Percentiles rank a stretch among this genome's conserved stretches.
Evolutionary conservation across 441 rosid genomes (phyloP).

Genomic region (Erodium trifolium): DNA sequence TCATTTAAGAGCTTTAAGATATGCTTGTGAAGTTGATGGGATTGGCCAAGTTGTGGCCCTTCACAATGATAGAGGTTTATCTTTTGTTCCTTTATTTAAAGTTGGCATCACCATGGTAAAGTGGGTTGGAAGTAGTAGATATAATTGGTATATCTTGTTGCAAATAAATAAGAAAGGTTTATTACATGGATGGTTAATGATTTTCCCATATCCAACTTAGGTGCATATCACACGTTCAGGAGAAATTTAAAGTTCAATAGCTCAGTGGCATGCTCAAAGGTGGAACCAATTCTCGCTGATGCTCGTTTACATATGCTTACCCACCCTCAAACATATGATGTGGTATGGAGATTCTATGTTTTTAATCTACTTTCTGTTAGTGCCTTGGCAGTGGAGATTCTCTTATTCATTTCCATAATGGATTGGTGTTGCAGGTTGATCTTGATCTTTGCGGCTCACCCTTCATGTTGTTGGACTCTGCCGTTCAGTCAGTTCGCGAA

Average conservation of each 20-base stretch:
- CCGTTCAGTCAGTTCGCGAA: slow-evolving; percentile 88
- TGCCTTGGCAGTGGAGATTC: too few relatives aligned
- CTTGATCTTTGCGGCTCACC: slow-evolving; percentile 99
- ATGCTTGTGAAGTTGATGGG: slow-evolving; percentile 84
- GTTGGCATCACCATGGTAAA: too few relatives aligned
- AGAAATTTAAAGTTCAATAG: slow-evolving; percentile 91
- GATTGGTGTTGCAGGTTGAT: slow-evolving; percentile 67
- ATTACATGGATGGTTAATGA: too few relatives aligned
- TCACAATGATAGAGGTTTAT: slow-evolving; percentile 64
- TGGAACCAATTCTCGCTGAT: slow-evolving; percentile 88
- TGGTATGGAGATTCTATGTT: not conserved
- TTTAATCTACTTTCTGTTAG: too few relatives aligned
- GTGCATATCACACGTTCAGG: slow-evolving; percentile 13
- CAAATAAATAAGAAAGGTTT: too few relatives aligned
- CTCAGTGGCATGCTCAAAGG: slow-evolving; percentile 65
- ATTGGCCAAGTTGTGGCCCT: slow-evolving; percentile 88
- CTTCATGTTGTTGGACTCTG: slow-evolving; percentile 86
- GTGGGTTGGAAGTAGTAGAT: too few relatives aligned
- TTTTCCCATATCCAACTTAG: too few relatives aligned
- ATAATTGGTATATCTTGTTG: too few relatives aligned
- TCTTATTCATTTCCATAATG: too few relatives aligned
- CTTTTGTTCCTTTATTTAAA: too few relatives aligned
- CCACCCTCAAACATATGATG: slow-evolving; percentile 85
- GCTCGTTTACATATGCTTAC: slow-evolving; percentile 92
- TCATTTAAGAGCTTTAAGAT: slow-evolving; percentile 82